These are phyloP conservation scores for Penicillium soppii DNA, from an alignment of 495 filamentous ascomycete species.

Conservation along the genomic window DNA sequence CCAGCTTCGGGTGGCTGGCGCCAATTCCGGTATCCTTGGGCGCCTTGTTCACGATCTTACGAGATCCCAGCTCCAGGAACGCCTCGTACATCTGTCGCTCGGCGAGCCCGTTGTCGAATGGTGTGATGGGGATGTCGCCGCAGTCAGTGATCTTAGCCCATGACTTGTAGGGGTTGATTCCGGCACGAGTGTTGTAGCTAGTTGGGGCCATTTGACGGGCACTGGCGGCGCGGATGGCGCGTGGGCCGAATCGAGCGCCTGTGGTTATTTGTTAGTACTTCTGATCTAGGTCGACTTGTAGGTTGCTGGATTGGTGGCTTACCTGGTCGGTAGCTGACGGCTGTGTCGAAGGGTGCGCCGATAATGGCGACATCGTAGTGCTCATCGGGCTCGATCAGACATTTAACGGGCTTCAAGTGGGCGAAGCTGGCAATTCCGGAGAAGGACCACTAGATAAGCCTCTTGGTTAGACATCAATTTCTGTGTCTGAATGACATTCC, in stretches of 20 bases:
- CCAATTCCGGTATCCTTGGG: conserved; percentile 40
- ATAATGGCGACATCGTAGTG: conserved; percentile 78
- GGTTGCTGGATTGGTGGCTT: conserved; percentile 4
- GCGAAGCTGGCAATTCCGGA: conserved; percentile 79
- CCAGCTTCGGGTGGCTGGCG: conserved; percentile 58
- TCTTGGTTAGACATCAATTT: background rate
- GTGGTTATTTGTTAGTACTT: conserved; percentile 29
- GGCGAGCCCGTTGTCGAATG: conserved; percentile 75
- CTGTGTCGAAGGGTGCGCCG: conserved; percentile 83
- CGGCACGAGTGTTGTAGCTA: conserved; percentile 74
- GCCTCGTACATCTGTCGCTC: conserved; percentile 76
- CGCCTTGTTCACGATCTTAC: conserved; percentile 38
- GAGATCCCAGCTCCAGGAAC: conserved; percentile 62
- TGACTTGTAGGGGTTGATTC: conserved; percentile 72
- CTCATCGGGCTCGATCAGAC: conserved; percentile 64
- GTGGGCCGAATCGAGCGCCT: conserved; percentile 79
- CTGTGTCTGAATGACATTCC: background rate
- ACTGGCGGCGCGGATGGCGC: conserved; percentile 77
- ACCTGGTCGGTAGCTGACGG: conserved; percentile 77
- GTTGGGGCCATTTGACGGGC: conserved; percentile 69
- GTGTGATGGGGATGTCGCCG: conserved; percentile 79
- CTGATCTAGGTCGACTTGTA: conserved; percentile 28
- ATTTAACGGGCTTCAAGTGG: conserved; percentile 72
- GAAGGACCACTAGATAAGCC: conserved; percentile 66
- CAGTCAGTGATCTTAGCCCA: conserved; percentile 78